phyloP scores from a whole-genome alignment of 352 stramenopile species.

The Phytopythium litorale region DNA sequence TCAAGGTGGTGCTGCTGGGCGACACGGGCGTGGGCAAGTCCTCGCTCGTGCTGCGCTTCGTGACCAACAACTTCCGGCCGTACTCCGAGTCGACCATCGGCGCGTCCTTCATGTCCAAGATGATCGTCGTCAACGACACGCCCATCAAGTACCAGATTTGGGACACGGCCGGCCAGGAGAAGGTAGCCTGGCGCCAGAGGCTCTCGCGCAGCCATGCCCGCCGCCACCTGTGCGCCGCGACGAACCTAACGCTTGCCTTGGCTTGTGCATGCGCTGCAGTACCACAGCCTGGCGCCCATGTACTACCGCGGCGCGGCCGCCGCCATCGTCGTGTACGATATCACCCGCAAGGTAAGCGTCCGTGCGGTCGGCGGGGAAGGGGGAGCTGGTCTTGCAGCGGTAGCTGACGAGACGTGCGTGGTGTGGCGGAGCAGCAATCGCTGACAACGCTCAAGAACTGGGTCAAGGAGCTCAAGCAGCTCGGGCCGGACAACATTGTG shows the following conservation, averaged over 20 bases:
- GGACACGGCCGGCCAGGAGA: slow-evolving; percentile 98
- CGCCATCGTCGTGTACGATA: slow-evolving; percentile 98
- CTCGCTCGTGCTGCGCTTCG: slow-evolving; percentile 94
- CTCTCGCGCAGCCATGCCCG: too few relatives aligned
- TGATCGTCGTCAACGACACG: slow-evolving; percentile 90
- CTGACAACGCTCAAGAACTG: slow-evolving; percentile 94
- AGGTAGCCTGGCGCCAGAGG: slow-evolving; percentile 26
- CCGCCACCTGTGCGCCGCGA: too few relatives aligned
- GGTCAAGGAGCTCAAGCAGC: slow-evolving; percentile 92
- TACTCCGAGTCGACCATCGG: slow-evolving; percentile 97
- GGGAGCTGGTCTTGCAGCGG: background rate
- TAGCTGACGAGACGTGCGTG: background rate
- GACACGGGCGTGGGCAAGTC: slow-evolving; percentile 96
- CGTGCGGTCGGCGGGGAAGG: slow-evolving; percentile 8
- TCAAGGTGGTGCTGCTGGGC: slow-evolving; percentile 91
- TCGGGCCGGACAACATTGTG: slow-evolving; percentile 92
- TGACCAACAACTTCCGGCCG: slow-evolving; percentile 96
- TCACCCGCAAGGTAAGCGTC: slow-evolving; percentile 89
- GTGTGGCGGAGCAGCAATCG: slow-evolving; percentile 56
- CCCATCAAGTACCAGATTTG: slow-evolving; percentile 98
- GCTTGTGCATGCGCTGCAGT: slow-evolving; percentile 34
- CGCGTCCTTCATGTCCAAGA: slow-evolving; percentile 97
- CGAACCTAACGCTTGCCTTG: too few relatives aligned
- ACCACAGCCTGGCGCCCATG: slow-evolving; percentile 97
- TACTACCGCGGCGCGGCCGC: slow-evolving; percentile 97